A percentile compares a stretch with the other conserved stretches of the same genome.
phyloP scores from a whole-genome alignment of 208 protist species.

The Lotmaria passim region DNA sequence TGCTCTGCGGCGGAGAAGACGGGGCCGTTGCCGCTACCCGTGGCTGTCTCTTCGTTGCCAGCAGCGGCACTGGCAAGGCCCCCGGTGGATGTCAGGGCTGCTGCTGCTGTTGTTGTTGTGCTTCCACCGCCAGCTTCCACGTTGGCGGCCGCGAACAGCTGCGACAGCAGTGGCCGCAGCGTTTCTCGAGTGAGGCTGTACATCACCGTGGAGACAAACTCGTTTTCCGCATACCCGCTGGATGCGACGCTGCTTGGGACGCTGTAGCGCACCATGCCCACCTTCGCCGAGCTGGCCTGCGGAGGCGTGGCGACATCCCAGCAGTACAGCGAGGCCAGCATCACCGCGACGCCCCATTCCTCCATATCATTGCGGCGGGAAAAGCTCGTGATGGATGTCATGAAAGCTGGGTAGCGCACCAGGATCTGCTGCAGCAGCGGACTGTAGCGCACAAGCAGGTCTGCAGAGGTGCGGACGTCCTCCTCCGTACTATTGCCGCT shows the following conservation, averaged over 20 bases:
- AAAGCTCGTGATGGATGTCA: slow-evolving; percentile 24
- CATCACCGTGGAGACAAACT: slow-evolving; percentile 10
- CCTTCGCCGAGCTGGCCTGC: background rate
- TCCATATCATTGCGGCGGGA: slow-evolving; percentile 19
- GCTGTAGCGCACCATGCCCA: slow-evolving; percentile 14
- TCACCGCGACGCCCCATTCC: slow-evolving; percentile 24
- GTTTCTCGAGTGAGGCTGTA: slow-evolving; percentile 12
- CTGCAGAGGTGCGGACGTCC: background rate
- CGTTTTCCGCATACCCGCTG: background rate
- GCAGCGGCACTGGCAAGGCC: too few relatives aligned
- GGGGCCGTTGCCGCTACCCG: background rate
- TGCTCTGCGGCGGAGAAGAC: slow-evolving; percentile 10
- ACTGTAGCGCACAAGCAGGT: slow-evolving; percentile 1
- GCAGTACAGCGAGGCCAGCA: slow-evolving; percentile 28
- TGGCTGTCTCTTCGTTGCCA: background rate
- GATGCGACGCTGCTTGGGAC: background rate
- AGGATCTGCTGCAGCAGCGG: slow-evolving; percentile 21
- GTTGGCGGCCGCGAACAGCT: background rate
- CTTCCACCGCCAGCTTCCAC: background rate
- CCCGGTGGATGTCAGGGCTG: background rate
- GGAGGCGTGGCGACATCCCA: slow-evolving; percentile 25
- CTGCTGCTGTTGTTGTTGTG: background rate
- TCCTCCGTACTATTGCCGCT: background rate
- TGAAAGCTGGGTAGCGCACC: slow-evolving; percentile 30
- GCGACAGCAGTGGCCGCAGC: slow-evolving; percentile 23